Base-by-base conservation (phyloP, 176 grass and related monocot genomes). In the Aegilops umbellulata region DNA sequence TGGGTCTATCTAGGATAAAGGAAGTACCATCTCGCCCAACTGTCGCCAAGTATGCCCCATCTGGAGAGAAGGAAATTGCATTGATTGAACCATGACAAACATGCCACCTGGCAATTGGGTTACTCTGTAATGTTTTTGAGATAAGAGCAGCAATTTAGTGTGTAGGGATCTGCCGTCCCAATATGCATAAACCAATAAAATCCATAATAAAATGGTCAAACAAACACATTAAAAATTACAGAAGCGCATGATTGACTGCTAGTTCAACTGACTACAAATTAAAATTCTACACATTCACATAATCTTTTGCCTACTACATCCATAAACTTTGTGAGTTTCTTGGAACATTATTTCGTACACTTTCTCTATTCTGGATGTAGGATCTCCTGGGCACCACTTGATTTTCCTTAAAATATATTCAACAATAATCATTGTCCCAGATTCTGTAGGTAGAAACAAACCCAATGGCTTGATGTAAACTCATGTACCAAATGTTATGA, bases 21-120 rank as follows among this genome's bases (percentile, higher is more conserved):
- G 29, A 88, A 66, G 83, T 96, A 99, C 97, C 97, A 88, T 99
- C 97, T 86, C 97, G 86, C 44, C 97, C 97, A 74, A 99, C 97
- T 60, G 88, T 91, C 2, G 94, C 94, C 67, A 99, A 92, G 74
- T 94, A 96, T 64, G 82, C 68, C 10, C 94, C 97, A 88, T 99
- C 94, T 77, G 92, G 78, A 85, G 97, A 99, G 82, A 99, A 96
- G 46, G 94, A 99, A 74, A 99, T 88, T 26, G 84, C 82, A 78
- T 96, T 99, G 85, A 99, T 88, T 14, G 97, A 90, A 94, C 92
- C 97, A 87, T 91, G 90, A 86, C 85, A 94, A 73, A 99, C 94
- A 89, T 96, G 97, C 97, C 97, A 99, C 88, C 97, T 94, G 55
- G 92, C 90, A 64, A 89, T 65, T 79, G 97, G 92, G 78, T 99